Conservation (phyloP, 768 basidiomycete species). For the Pleurotus salmoneostramineus region DNA sequence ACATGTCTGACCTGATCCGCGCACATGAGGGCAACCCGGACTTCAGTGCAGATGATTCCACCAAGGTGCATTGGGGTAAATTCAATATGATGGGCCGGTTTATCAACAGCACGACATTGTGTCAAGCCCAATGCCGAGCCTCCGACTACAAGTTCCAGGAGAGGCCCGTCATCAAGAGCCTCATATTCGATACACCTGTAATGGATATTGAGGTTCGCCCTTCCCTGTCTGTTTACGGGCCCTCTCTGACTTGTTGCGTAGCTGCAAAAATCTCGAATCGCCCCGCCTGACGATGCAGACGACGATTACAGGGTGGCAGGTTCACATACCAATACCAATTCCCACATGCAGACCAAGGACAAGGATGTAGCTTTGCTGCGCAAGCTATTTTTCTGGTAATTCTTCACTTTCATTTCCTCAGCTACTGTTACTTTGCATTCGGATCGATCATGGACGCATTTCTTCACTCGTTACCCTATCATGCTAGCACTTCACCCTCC, state of each 20-base stretch:
- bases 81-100: slow-evolving; percentile 91
- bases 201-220: slow-evolving; percentile 67
- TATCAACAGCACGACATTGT: slow-evolving; percentile 71
- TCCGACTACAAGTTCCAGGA: slow-evolving; percentile 62
- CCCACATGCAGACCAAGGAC: slow-evolving; percentile 29
- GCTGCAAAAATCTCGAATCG: slow-evolving; percentile 67
- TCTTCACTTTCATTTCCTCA: neutral
- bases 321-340: slow-evolving; percentile 15
- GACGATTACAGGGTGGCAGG: slow-evolving; percentile 27
- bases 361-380: slow-evolving; percentile 45
- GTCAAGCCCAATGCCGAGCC: slow-evolving; percentile 70
- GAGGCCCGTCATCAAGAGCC: slow-evolving; percentile 45
- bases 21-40: slow-evolving; percentile 85
- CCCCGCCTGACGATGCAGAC: slow-evolving; percentile 42
- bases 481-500: neutral
- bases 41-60: slow-evolving; percentile 56
- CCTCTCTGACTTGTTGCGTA: slow-evolving; percentile 19
- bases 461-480: slow-evolving; percentile 6
- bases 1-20: slow-evolving; percentile 84
- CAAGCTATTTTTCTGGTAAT: slow-evolving; percentile 44
- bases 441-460: slow-evolving; percentile 7
- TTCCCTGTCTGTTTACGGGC: neutral
- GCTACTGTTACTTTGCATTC: neutral
- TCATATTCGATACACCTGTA: slow-evolving; percentile 52
- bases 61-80: slow-evolving; percentile 92